Conservation (phyloP, 805 yeast species). For the Candida coleopterorum region DNA sequence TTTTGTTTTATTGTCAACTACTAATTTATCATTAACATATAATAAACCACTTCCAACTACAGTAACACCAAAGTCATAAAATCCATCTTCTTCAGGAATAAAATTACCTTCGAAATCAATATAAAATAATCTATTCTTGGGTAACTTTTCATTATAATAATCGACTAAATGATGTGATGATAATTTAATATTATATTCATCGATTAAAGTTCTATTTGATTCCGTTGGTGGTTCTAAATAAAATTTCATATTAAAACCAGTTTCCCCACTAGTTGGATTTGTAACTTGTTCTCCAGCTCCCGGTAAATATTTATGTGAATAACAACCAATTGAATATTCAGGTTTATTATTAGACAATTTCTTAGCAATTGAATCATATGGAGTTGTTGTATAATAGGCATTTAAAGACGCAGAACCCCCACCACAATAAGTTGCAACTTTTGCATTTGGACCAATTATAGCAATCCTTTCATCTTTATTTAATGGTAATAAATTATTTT, state of each 20-base stretch:
- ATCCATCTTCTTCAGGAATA: constrained; percentile 43
- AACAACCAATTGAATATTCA: constrained; percentile 26
- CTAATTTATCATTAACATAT: constrained; percentile 46
- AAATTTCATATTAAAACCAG: constrained; percentile 21
- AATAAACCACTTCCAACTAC: constrained; percentile 53
- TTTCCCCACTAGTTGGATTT: constrained; percentile 21
- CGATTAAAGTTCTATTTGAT: constrained; percentile 14
- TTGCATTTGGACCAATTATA: constrained; percentile 31
- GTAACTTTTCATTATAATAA: constrained; percentile 16
- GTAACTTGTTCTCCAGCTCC: constrained; percentile 18
- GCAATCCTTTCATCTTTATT: constrained; percentile 27
- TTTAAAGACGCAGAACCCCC: constrained; percentile 31
- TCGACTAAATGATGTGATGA: constrained; percentile 18
- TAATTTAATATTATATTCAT: constrained; percentile 15
- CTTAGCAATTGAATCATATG: constrained; percentile 16
- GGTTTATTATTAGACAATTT: constrained; percentile 16
- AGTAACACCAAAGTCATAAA: constrained; percentile 48
- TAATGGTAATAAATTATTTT: constrained; percentile 23
- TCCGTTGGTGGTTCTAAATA: constrained; percentile 14
- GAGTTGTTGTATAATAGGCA: constrained; percentile 25
- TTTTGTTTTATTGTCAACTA: constrained; percentile 51
- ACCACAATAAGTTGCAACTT: constrained; percentile 24
- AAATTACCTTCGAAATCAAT: constrained; percentile 41
- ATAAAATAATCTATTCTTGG: constrained; percentile 30
- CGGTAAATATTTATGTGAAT: constrained; percentile 26